phyloP scores from a whole-genome alignment of 805 yeast species.

The Brettanomyces naardenensis region DNA sequence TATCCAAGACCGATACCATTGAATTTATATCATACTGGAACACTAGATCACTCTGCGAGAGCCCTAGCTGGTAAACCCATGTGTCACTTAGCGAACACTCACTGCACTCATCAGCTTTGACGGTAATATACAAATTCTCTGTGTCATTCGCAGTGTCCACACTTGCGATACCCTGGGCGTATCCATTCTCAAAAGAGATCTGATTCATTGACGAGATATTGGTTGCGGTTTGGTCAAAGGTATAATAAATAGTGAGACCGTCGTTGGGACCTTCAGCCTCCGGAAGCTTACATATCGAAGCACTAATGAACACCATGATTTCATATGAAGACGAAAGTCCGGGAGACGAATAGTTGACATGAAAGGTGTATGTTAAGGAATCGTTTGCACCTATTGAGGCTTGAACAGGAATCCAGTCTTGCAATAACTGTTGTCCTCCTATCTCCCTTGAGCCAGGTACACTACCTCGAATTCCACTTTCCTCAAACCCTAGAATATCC shows the following conservation, averaged over 20 bases:
- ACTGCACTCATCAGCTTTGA: constrained; percentile 17
- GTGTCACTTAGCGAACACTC: constrained; percentile 11
- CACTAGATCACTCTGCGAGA: constrained; percentile 52
- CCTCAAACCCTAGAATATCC: no score
- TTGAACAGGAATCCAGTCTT: constrained; percentile 8
- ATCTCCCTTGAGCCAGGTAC: background rate
- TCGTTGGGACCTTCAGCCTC: constrained; percentile 6
- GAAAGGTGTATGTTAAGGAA: constrained; percentile 9
- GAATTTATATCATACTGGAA: constrained; percentile 62
- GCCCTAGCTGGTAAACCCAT: constrained; percentile 64
- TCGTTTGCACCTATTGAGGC: constrained; percentile 9
- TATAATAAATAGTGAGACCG: constrained; percentile 20
- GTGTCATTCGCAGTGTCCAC: constrained; percentile 14
- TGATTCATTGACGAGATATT: constrained; percentile 8
- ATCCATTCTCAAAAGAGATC: constrained; percentile 18
- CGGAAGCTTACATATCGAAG: constrained; percentile 38
- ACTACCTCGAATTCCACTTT: background rate
- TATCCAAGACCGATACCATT: constrained; percentile 53
- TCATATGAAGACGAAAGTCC: constrained; percentile 40
- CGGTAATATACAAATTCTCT: constrained; percentile 14
- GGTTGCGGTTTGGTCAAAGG: constrained; percentile 17
- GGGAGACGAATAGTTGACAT: constrained; percentile 25
- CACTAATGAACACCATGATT: constrained; percentile 41
- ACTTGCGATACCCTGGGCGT: constrained; percentile 16
- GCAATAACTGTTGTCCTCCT: background rate